A percentile compares a stretch with the other conserved stretches of the same genome.
Evolutionary conservation across 73 alveolate species (phyloP).

Genomic region (Paramecium pentaurelia): DNA sequence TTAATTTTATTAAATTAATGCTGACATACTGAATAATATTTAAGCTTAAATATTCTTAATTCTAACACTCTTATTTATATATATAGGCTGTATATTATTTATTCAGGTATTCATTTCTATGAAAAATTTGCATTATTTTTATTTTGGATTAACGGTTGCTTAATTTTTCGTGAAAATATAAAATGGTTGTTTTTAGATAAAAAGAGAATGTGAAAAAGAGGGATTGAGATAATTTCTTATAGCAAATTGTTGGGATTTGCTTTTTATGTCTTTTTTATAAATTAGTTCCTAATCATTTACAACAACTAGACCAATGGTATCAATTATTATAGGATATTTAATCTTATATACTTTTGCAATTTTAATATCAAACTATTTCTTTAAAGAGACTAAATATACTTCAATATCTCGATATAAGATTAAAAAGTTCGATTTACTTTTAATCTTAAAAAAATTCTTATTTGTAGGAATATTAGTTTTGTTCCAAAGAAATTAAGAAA

Average conservation of each 20-base stretch:
- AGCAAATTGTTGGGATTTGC: background rate
- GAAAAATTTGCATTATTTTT: background rate
- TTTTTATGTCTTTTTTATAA: background rate
- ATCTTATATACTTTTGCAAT: background rate
- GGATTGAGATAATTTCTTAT: background rate
- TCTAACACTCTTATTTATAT: background rate
- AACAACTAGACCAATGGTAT: background rate
- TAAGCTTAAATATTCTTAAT: background rate
- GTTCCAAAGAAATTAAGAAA: background rate
- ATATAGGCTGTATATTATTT: background rate
- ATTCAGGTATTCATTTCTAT: background rate
- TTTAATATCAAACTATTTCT: background rate
- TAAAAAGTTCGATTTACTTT: background rate
- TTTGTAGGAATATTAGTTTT: background rate
- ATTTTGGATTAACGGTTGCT: background rate
- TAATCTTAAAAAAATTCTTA: background rate
- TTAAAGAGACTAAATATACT: background rate
- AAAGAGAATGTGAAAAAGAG: background rate
- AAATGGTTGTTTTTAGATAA: background rate
- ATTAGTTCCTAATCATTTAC: background rate
- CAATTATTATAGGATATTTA: background rate
- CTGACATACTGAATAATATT: background rate
- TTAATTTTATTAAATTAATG: background rate
- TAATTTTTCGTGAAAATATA: background rate
- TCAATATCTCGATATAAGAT: background rate